These are phyloP conservation scores for Fusarium sp. DNA, from an alignment of 2,329 filamentous ascomycete genomes.

Conservation along the genomic window DNA sequence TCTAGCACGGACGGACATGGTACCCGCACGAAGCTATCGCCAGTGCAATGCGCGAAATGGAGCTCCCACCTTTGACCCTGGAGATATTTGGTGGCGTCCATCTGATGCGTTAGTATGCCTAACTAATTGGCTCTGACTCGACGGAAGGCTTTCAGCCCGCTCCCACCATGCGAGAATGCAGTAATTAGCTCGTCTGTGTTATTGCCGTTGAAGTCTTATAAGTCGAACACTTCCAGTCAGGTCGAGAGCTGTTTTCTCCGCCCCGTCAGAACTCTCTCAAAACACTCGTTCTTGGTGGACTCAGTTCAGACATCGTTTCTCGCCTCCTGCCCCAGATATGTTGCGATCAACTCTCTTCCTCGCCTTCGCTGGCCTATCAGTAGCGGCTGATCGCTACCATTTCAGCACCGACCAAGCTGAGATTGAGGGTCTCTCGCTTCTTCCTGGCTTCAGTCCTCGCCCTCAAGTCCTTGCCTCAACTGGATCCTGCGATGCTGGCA, in stretches of 20 bases:
- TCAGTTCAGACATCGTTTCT: not conserved
- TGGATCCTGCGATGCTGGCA: conserved; percentile 41
- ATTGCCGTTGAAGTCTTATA: conserved; percentile 32
- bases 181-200: conserved; percentile 5
- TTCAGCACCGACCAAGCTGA: conserved; percentile 38
- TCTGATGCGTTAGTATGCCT: conserved; percentile 34
- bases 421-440: conserved; percentile 39
- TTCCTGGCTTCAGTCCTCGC: conserved; percentile 41
- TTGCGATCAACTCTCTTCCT: conserved; percentile 48
- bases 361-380: conserved; percentile 44
- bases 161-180: conserved; percentile 10
- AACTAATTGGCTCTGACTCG: conserved; percentile 32
- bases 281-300: conserved; percentile 8
- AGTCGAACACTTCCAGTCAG: conserved; percentile 12
- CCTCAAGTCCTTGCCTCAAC: conserved; percentile 39
- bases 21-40: conserved; percentile 45
- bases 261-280: not conserved
- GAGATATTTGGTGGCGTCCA: conserved; percentile 40
- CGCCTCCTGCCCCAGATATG: conserved; percentile 36
- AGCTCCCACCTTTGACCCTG: conserved; percentile 27
- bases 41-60: conserved; percentile 10
- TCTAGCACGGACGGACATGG: conserved; percentile 26
- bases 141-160: conserved; percentile 26
- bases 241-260: not conserved
- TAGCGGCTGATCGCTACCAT: conserved; percentile 37